Evolutionary conservation across 2,329 filamentous ascomycete species (phyloP), one percentile per base, ranked within the genome.

Genomic region (Hymenotorrendiella dingleyae): DNA sequence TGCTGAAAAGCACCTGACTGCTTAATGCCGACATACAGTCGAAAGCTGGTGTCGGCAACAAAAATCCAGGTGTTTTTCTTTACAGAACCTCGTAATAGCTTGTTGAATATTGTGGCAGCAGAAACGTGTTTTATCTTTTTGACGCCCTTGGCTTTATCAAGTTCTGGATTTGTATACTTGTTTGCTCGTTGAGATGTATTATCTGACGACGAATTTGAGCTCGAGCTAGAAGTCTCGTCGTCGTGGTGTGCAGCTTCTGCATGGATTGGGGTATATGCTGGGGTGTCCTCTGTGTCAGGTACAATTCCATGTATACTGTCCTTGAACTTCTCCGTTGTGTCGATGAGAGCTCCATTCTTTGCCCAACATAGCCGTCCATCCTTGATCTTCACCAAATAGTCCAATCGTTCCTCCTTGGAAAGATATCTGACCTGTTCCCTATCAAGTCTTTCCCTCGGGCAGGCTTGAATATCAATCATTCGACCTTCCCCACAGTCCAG

Each of bases 31-130:
- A 95, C 80, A 61, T 94, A 95, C 0, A 95, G 70, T 1, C 86
- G 79, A 62, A 90, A 93, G 1, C 78, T 83, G 1, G 86, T 91
- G 64, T 95, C 89, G 19, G 85, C 84, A 6, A 90, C 89, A 56
- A 94, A 96, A 51, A 95, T 94, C 90, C 90, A 95, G 4, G 86
- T 93, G 57, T 91, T 90, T 49, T 88, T 88, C 62, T 82, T 85
- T 28, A 89, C 84, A 0, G 84, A 82, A 50, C 86, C 84, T 47
- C 86, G 78, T 12, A 93, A 71, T 5, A 94, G 70, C 50, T 85
- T 84, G 62, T 93, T 87, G 61, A 91, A 76, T 3, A 94, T 73
- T 1, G 83, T 82, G 0, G 82, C 78, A 1, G 84, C 78, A 4
- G 78, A 85, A 3, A 89, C 70, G 56, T 88, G 79, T 36, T 74